Evolutionary conservation across 2,329 filamentous ascomycete species (phyloP), one percentile per base, ranked within the genome.

Genomic region (Fusarium nodosum): DNA sequence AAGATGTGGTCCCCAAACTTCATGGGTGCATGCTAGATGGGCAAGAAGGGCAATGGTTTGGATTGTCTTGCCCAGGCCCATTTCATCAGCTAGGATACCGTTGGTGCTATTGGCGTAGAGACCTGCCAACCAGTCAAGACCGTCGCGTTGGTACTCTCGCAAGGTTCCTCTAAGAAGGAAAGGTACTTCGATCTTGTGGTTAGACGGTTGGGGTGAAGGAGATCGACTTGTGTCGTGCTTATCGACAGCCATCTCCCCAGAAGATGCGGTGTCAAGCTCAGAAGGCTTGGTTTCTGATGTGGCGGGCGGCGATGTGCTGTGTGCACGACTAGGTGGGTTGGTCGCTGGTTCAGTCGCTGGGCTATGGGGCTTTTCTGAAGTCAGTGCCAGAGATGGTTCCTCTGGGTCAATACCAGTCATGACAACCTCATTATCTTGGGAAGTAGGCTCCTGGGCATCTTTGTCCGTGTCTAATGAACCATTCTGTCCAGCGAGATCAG

Each of bases 21-120:
- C 89, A 76, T 97, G 92, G 39, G 93, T 87, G 66, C 94, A 94
- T 11, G 97, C 96, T 36, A 99, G 85, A 77, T 99, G 95, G 7
- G 96, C 96, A 38, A 99, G 85, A 5, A 99, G 84, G 5, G 97
- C 91, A 74, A 99, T 99, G 1, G 96, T 99, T 78, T 99, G 96
- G 47, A 99, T 98, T 0, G 96, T 99, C 80, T 99, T 99, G 11
- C 96, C 96, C 5, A 99, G 86, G 68, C 96, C 96, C 96, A 99
- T 99, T 78, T 99, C 96, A 76, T 99, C 97, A 2, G 96, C 96
- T 22, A 99, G 83, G 56, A 99, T 99, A 24, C 96, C 96, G 75
- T 98, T 99, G 28, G 95, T 97, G 68, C 92, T 91, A 69, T 96
- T 97, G 18, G 90, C 90, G 77, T 99, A 98, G 2, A 99, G 86